These are phyloP conservation scores for Manihot esculenta DNA, from an alignment of 441 rosid genomes.

Conservation along the genomic window DNA sequence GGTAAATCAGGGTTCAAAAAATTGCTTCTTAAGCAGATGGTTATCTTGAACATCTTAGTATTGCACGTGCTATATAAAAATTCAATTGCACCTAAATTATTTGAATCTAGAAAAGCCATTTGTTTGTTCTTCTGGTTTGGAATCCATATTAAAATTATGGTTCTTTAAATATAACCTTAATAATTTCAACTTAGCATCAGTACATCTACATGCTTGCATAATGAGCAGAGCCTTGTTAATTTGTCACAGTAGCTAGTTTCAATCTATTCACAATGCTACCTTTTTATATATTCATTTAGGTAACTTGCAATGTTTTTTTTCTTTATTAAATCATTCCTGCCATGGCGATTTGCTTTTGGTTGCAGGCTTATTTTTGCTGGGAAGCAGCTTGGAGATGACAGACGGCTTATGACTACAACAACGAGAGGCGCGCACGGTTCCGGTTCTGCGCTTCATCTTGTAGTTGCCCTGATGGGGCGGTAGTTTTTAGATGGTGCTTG, in stretches of 20 bases:
- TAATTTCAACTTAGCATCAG: background rate
- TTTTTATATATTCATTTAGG: background rate
- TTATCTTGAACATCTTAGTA: background rate
- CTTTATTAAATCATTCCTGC: background rate
- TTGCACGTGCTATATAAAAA: background rate
- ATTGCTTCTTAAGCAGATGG: background rate
- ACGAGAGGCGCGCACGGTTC: too few relatives aligned
- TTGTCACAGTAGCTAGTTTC: background rate
- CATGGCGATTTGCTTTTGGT: background rate
- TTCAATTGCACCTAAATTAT: background rate
- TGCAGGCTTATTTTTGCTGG: constrained; percentile 93
- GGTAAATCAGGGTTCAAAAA: background rate
- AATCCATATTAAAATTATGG: background rate
- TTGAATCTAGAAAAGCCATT: background rate
- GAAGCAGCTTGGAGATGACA: constrained; percentile 95
- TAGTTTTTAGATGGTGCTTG: constrained; percentile 12
- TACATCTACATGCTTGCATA: background rate
- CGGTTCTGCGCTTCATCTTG: constrained; percentile 96
- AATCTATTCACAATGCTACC: background rate
- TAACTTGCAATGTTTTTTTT: too few relatives aligned
- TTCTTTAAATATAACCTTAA: background rate
- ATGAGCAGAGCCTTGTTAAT: background rate
- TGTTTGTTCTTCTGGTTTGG: background rate
- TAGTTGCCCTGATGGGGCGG: constrained; percentile 95
- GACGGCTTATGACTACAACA: constrained; percentile 91